Evolutionary conservation across 176 grass and related monocot species (phyloP), one percentile per base, ranked within the genome.

Genomic region (Hyparrhenia diplandra): DNA sequence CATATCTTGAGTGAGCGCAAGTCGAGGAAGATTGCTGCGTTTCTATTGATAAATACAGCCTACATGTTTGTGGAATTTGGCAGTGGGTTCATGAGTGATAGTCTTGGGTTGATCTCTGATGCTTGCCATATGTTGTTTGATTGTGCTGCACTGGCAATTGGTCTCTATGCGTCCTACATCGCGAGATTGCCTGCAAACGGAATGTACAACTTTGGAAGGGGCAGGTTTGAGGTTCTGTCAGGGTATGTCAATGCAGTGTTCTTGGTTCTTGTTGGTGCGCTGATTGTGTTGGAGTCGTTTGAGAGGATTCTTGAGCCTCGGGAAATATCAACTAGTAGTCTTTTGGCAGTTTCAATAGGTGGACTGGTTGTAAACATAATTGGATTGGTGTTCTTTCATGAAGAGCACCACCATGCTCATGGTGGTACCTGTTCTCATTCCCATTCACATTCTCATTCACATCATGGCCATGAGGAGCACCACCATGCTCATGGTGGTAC

Each of bases 91-190:
- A 93, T 95, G 96, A 95, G 96, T 55, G 94, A 98, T 78, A 98
- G 96, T 64, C 88, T 98, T 65, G 96, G 92, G 45, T 30, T 98
- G 80, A 94, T 98, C 65, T 98, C 92, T 10, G 96, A 98, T 45
- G 96, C 96, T 62, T 98, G 96, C 42, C 96, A 98, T 72, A 98
- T 98, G 96, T 58, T 98, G 66, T 98, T 98, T 76, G 96, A 98
- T 84, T 98, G 96, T 77, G 96, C 90, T 71, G 92, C 96, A 1
- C 64, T 98, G 72, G 96, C 85, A 35, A 98, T 98, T 40, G 95
- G 95, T 21, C 86, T 98, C 12, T 98, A 98, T 64, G 92, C 96
- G 0, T 93, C 96, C 1, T 98, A 98, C 71, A 95, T 93, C 21
- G 85, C 96, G 2, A 95, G 92, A 60, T 78, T 98, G 29, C 96